Percentiles rank a stretch among this genome's conserved stretches.
phyloP scores from a whole-genome alignment of 2,329 filamentous ascomycete genomes.

The Emmonsia crescens region DNA sequence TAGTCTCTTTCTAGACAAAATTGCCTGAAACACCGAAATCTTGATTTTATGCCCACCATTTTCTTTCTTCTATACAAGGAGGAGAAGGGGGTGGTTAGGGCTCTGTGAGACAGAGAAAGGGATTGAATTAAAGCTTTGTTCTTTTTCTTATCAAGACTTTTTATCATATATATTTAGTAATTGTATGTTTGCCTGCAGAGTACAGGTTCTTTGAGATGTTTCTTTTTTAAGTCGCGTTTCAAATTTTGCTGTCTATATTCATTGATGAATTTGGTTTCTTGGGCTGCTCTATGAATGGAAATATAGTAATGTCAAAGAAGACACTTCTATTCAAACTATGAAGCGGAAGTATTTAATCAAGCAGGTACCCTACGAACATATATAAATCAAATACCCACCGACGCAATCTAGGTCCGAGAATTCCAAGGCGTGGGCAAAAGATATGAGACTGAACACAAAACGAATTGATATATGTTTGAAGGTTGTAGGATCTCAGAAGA shows the following conservation, averaged over 20 bases:
- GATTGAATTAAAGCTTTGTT: background rate
- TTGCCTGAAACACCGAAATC: too few species aligned
- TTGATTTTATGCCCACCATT: background rate
- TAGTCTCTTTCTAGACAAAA: too few species aligned
- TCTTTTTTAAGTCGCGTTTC: too few species aligned
- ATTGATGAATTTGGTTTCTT: too few species aligned
- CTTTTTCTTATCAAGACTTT: background rate
- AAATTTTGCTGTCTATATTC: too few species aligned
- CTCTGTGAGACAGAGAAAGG: background rate
- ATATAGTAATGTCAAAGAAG: background rate
- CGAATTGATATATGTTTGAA: too few species aligned
- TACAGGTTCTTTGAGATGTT: too few species aligned
- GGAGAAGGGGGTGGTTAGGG: background rate
- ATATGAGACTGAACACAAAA: background rate
- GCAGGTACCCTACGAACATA: too few species aligned
- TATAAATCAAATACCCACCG: too few species aligned
- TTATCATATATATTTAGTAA: too few species aligned
- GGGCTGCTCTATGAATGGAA: too few species aligned
- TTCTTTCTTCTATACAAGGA: background rate
- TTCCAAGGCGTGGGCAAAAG: background rate
- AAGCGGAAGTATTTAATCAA: background rate
- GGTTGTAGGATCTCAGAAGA: background rate
- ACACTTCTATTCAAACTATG: background rate
- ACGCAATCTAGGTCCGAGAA: background rate
- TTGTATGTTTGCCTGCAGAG: too few species aligned